phyloP scores from a whole-genome alignment of 1,139 yeast genomes.

The Pichia sp. region DNA sequence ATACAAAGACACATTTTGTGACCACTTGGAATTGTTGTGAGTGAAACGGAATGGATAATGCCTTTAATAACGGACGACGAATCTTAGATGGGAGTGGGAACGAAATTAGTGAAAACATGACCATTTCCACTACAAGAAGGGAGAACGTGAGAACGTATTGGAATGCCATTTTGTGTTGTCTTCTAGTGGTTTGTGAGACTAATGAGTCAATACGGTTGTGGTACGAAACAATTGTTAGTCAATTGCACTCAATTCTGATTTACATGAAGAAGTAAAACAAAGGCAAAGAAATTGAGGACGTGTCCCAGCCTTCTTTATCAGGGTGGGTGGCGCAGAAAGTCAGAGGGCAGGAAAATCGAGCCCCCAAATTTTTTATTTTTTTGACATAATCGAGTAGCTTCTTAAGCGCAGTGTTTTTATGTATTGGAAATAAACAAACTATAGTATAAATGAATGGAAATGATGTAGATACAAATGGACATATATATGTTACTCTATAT shows the following conservation, averaged over 20 bases:
- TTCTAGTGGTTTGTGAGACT: too few relatives aligned
- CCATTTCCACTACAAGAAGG: conserved; percentile 72
- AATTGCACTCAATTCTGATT: not conserved
- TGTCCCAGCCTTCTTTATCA: not conserved
- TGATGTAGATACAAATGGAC: not conserved
- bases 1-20: conserved; percentile 76
- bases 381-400: not conserved
- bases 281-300: not conserved
- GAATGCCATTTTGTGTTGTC: conserved; percentile 24
- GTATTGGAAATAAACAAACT: not conserved
- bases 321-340: not conserved
- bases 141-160: conserved; percentile 48
- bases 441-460: not conserved
- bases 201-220: too few relatives aligned
- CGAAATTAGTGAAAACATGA: conserved; percentile 73
- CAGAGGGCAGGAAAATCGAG: not conserved
- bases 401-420: not conserved
- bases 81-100: conserved; percentile 77
- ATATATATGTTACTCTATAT: not conserved
- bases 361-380: not conserved
- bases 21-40: conserved; percentile 71
- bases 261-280: not conserved
- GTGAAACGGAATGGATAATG: conserved; percentile 65
- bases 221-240: not conserved
- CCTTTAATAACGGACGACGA: conserved; percentile 62